Conservation (phyloP, 2,329 filamentous ascomycete species). For the Colletotrichum viniferum region DNA sequence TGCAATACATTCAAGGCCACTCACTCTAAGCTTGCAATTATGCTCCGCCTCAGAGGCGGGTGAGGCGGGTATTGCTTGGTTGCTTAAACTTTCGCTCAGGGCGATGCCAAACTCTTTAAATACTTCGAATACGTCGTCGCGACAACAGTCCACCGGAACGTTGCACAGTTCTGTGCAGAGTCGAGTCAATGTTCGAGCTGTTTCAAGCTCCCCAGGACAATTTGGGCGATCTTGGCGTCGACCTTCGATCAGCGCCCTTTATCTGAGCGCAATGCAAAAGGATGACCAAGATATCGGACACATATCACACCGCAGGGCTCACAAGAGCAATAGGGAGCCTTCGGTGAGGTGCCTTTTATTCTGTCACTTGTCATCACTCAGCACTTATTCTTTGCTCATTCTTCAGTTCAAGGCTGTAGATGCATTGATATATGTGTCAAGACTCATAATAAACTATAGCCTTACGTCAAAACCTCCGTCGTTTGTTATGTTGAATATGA, state of each 20-base stretch:
- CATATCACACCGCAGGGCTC: fast-evolving
- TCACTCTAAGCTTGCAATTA: neutral
- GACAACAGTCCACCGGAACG: neutral
- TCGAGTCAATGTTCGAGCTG: neutral
- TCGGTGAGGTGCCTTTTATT: too few relatives aligned
- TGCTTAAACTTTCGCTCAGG: neutral
- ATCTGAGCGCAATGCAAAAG: neutral
- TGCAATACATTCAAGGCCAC: neutral
- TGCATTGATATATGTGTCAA: too few relatives aligned
- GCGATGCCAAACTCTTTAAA: neutral
- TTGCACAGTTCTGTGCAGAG: neutral
- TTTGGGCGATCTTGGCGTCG: too few relatives aligned
- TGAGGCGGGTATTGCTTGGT: neutral
- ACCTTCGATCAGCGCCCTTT: too few relatives aligned
- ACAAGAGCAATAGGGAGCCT: neutral
- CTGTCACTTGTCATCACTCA: too few relatives aligned
- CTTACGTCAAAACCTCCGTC: too few relatives aligned
- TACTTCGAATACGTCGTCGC: neutral
- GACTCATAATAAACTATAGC: too few relatives aligned
- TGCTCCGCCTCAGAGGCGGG: too few relatives aligned
- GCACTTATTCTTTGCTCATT: too few relatives aligned
- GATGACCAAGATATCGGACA: neutral
- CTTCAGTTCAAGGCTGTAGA: too few relatives aligned
- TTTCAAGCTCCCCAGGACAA: neutral
- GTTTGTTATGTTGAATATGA: too few relatives aligned